Conservation (phyloP, 208 protist genomes). For the Strigomonas culicis region DNA sequence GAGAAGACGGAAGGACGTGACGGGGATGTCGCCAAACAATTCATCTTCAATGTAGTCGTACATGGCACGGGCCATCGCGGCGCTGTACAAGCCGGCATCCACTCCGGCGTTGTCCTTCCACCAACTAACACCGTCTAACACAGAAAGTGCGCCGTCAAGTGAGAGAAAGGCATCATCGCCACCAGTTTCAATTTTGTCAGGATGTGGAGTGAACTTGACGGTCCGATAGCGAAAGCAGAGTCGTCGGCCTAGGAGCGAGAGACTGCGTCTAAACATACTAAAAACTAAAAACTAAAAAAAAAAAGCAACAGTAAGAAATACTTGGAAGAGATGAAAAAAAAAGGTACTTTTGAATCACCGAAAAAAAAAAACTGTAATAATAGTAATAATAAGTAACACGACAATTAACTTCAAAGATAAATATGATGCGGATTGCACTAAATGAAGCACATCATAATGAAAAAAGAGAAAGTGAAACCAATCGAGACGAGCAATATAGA, state of each 20-base stretch:
- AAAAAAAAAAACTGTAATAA: background rate
- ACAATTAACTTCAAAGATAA: constrained; percentile 10
- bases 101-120: constrained; percentile 58
- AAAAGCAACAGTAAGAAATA: constrained; percentile 3
- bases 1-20: constrained; percentile 49
- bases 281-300: constrained; percentile 9
- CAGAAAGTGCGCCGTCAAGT: constrained; percentile 35
- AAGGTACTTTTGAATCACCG: background rate
- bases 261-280: background rate
- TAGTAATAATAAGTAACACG: background rate
- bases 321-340: background rate
- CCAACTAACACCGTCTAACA: constrained; percentile 78
- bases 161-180: constrained; percentile 76
- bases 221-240: constrained; percentile 5
- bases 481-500: background rate
- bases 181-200: constrained; percentile 38
- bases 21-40: constrained; percentile 41
- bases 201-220: background rate
- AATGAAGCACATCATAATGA: background rate
- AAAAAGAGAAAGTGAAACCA: constrained; percentile 15
- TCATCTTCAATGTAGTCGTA: constrained; percentile 66
- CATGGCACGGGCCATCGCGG: constrained; percentile 53
- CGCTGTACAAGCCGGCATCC: constrained; percentile 64
- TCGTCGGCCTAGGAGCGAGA: background rate
- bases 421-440: background rate